phyloP scores from a whole-genome alignment of 768 basidiomycete species.

The Kondoa subrosea region DNA sequence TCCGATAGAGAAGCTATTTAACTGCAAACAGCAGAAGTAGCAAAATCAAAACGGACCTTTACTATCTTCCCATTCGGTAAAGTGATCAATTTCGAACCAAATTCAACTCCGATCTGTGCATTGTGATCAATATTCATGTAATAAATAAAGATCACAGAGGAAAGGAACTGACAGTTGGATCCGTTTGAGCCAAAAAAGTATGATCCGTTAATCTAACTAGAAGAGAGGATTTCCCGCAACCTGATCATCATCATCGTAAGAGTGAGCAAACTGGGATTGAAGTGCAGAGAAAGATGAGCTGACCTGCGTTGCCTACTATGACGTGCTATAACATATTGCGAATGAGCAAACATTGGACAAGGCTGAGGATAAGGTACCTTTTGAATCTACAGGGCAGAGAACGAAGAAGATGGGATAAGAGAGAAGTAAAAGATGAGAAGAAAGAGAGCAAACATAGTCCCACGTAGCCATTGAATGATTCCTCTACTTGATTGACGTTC shows the following conservation, averaged over 20 bases:
- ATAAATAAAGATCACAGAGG: too few species aligned
- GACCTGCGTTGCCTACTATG: neutral
- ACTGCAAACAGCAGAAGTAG: neutral
- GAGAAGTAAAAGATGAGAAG: neutral
- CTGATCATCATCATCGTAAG: neutral
- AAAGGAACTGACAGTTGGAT: conserved; percentile 1
- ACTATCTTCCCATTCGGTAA: neutral
- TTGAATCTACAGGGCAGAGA: conserved; percentile 1
- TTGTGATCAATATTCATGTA: too few species aligned
- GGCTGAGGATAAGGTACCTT: neutral
- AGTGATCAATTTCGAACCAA: conserved; percentile 3
- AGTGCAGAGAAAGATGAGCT: neutral
- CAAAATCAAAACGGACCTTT: neutral
- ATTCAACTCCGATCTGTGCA: conserved; percentile 2
- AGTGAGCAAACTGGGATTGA: neutral
- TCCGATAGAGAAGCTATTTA: too few species aligned
- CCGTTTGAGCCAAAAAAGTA: neutral
- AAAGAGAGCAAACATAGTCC: conserved; percentile 1
- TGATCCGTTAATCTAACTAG: neutral
- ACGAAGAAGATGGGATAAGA: neutral
- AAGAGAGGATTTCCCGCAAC: neutral
- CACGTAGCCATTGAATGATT: conserved; percentile 5
- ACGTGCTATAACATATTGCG: neutral
- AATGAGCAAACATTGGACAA: neutral
- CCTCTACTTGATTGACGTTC: too few species aligned